These are phyloP conservation scores for Solanum sitiens DNA, from an alignment of 257 asterid genomes.

Conservation along the genomic window DNA sequence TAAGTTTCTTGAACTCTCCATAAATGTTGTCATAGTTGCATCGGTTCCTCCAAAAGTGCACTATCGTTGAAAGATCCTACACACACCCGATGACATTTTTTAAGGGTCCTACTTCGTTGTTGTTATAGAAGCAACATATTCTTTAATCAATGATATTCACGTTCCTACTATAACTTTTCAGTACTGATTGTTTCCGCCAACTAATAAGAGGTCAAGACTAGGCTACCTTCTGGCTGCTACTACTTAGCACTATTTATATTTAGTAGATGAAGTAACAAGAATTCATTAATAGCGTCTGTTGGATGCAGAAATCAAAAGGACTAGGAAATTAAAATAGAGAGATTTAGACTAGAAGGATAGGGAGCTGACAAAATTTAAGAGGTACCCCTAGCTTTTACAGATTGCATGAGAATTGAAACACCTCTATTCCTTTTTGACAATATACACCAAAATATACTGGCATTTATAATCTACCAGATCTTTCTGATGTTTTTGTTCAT, in stretches of 20 bases:
- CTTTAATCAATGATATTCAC: no score
- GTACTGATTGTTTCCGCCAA: background rate
- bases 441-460: background rate
- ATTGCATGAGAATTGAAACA: background rate
- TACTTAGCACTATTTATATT: background rate
- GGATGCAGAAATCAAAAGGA: background rate
- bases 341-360: no score
- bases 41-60: background rate
- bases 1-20: background rate
- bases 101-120: no score
- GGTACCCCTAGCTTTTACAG: background rate
- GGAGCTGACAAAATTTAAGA: no score
- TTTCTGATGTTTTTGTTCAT: no score
- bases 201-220: background rate
- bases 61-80: background rate
- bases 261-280: background rate
- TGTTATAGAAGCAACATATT: no score
- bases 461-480: background rate
- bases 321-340: no score
- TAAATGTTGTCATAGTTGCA: no score
- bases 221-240: background rate
- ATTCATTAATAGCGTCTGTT: background rate
- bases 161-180: background rate
- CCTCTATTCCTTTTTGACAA: background rate
- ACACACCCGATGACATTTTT: no score